These are phyloP conservation scores for Botrytis paeoniae DNA, from an alignment of 2,329 filamentous ascomycete genomes.

Conservation along the genomic window DNA sequence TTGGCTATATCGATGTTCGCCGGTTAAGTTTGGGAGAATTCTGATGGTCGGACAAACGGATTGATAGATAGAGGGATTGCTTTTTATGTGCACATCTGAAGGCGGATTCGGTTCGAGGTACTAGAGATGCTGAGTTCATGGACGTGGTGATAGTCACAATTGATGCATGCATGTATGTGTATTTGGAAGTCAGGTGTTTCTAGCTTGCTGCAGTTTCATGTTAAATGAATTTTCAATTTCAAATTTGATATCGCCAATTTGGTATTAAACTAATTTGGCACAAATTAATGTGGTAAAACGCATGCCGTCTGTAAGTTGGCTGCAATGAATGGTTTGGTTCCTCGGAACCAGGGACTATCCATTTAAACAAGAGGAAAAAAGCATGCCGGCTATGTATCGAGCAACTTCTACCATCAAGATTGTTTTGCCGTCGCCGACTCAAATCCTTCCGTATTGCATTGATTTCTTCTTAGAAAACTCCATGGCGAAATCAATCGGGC, in stretches of 20 bases:
- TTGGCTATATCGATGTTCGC: too few species aligned
- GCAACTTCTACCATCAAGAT: not conserved
- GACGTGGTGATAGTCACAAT: too few species aligned
- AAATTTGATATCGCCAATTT: not conserved
- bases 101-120: too few species aligned
- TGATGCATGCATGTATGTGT: not conserved
- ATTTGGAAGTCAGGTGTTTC: not conserved
- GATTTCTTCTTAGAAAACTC: not conserved
- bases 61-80: too few species aligned
- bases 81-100: too few species aligned
- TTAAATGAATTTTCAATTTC: not conserved
- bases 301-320: not conserved
- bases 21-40: too few species aligned
- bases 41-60: too few species aligned
- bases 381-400: not conserved
- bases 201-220: rapidly evolving
- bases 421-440: not conserved
- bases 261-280: not conserved
- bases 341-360: not conserved
- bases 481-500: too few species aligned
- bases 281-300: not conserved
- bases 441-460: not conserved
- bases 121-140: too few species aligned
- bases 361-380: not conserved
- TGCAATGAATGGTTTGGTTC: not conserved